These are phyloP conservation scores for Beauveria sp. DNA, from an alignment of 2,329 filamentous ascomycete species.

Conservation along the genomic window DNA sequence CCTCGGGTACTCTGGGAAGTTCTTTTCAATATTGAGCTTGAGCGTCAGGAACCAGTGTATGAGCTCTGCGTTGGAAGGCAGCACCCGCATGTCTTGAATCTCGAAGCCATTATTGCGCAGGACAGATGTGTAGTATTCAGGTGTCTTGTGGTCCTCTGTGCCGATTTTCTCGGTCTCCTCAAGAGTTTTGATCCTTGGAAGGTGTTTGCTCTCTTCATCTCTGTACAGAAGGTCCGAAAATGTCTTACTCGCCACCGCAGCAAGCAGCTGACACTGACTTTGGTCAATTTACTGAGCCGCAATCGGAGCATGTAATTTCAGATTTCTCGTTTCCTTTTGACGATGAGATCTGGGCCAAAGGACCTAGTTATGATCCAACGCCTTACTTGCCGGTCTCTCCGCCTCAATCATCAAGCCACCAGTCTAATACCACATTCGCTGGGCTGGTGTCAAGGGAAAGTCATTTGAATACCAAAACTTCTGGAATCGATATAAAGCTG, in stretches of 20 bases:
- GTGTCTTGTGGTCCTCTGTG: constrained; percentile 1
- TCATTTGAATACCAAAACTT: background rate
- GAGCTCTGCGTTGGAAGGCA: constrained; percentile 8
- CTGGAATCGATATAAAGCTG: background rate
- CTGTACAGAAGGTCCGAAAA: constrained; percentile 8
- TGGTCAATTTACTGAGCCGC: background rate
- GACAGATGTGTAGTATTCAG: background rate
- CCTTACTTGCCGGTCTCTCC: background rate
- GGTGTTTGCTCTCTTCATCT: background rate
- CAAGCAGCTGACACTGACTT: background rate
- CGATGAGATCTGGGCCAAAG: background rate
- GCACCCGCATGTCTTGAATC: constrained; percentile 5
- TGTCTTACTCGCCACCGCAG: background rate
- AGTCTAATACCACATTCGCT: background rate
- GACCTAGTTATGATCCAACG: background rate
- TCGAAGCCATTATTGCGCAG: constrained; percentile 3
- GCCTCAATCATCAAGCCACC: background rate
- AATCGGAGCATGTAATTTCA: background rate
- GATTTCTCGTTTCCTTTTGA: background rate
- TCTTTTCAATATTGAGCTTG: constrained; percentile 3
- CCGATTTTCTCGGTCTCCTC: background rate
- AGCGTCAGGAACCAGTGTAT: constrained; percentile 9
- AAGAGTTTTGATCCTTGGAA: background rate
- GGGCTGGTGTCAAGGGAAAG: background rate
- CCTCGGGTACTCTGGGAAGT: background rate